Evolutionary conservation across 2,329 filamentous ascomycete species (phyloP), one percentile per base, ranked within the genome.

Genomic region (Calonectria pseudoturangicola): DNA sequence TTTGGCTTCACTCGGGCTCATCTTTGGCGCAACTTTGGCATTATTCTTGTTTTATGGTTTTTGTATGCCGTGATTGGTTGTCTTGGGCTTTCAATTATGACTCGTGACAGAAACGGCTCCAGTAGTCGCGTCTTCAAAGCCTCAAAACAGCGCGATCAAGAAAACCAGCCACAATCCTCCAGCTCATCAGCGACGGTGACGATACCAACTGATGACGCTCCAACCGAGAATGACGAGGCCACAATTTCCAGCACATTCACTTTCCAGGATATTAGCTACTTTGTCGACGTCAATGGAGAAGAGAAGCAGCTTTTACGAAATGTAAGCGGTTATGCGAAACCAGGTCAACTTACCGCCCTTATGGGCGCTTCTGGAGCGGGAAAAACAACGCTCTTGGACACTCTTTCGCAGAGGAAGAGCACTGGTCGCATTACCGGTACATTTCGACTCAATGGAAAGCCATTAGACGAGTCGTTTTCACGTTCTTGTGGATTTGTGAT

Each of bases 61-160:
- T 50, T 50, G 21, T 50, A 50, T 13, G 27, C 47, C 47, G 47
- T 50, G 21, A 50, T 50, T 28, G 47, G 47, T 13, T 50, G 47
- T 15, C 7, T 27, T 5, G 47, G 47, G 15, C 47, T 50, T 10
- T 50, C 47, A n/a, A 3, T 50, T 6, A 50, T 50, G 47, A 50
- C 47, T 12, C 21, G 47, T 5, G 47, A 50, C 9, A 13, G 21
- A 13, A 50, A 21, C 10, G 47, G 47, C 21, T 27, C 21, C 4
- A 12, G 10, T 15, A 27, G 47, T 28, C 47, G 47, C 21, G 47
- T 50, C 3, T 50, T 27, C 47, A 50, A 50, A 28, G 15, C 21
- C 7, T 27, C 47, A 15, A 50, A 50, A 28, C 47, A 12, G 2
- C 47, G 21, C 10, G 47, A 50, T 15, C 21, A 27, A 21, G 47